Evolutionary conservation across 257 asterid genomes (phyloP), one percentile per base, ranked within the genome.

Genomic region (Forsythia viridissima): DNA sequence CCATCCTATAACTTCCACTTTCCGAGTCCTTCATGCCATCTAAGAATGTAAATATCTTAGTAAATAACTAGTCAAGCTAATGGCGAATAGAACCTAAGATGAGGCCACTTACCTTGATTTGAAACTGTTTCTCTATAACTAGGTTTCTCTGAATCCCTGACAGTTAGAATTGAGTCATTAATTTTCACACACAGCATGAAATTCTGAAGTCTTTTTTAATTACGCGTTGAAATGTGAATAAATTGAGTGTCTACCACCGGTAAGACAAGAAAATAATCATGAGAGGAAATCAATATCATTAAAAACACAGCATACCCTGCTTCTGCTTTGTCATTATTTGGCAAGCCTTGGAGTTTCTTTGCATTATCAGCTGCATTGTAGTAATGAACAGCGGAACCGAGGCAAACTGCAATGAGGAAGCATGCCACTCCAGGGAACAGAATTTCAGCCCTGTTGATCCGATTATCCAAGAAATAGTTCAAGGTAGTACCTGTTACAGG

Each of bases 381-480:
- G 2, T 81, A 80, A 74, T 87, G 93, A 69, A 89, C 86, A 4
- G 79, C 84, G 1, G 90, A 82, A 30, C 88, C 93, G 0, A 87
- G 83, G 57, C 78, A 85, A 71, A 89, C 91, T 5, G 93, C 91
- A 40, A 89, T 2, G 24, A 87, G 84, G 87, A 89, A 89, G 63
- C 91, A 87, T 71, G 86, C 93, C 5, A 85, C 90, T 36, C 91
- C 91, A 0, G 93, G 90, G 41, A 87, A 87, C 38, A 87, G 90
- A 38, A 89, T 87, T 40, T 84, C 86, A 0, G 91, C 93, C 51
- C 79, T 76, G 76, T 89, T 85, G 59, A 84, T 87, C 40, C 77
- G 74, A 79, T 84, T 85, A 36, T 89, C 87, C 12, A 87, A 82
- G 41, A 87, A 87, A 69, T 87, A 87, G 74, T 87, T 89, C 73